Evolutionary conservation across 2,329 filamentous ascomycete genomes (phyloP).

Genomic region (Claviceps digitariae): DNA sequence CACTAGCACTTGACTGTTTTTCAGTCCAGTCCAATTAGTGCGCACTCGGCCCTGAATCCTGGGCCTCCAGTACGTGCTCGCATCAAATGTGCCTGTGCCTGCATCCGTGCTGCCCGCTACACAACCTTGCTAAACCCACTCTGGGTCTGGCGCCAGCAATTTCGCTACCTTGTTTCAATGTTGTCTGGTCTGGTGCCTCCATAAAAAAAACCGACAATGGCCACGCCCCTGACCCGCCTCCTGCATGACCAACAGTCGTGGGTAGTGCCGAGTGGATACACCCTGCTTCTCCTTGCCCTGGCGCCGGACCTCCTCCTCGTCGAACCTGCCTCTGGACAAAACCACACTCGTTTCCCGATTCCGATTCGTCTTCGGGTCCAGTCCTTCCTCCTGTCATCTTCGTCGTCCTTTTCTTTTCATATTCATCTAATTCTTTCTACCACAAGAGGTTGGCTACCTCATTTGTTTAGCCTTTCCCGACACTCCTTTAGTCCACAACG

Average conservation of each 20-base stretch:
- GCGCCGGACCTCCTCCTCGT: background rate
- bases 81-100: background rate
- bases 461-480: constrained; percentile 5
- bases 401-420: background rate
- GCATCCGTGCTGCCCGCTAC: background rate
- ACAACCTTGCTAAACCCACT: background rate
- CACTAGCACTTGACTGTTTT: no score
- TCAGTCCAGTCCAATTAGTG: no score
- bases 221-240: background rate
- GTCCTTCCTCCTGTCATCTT: background rate
- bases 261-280: background rate
- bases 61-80: no score
- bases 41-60: background rate
- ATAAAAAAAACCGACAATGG: background rate
- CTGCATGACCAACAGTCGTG: background rate
- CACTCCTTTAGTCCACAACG: constrained; percentile 4
- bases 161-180: background rate
- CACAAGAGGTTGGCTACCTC: constrained; percentile 6
- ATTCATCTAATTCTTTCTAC: background rate
- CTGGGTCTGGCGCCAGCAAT: constrained; percentile 1
- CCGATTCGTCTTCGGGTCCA: background rate
- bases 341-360: constrained; percentile 3
- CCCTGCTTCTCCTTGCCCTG: background rate
- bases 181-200: background rate
- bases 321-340: background rate